Percentiles rank a stretch among this genome's conserved stretches.
phyloP scores from a whole-genome alignment of 192 early-diverging fungal species.

The Coemansia sp. region DNA sequence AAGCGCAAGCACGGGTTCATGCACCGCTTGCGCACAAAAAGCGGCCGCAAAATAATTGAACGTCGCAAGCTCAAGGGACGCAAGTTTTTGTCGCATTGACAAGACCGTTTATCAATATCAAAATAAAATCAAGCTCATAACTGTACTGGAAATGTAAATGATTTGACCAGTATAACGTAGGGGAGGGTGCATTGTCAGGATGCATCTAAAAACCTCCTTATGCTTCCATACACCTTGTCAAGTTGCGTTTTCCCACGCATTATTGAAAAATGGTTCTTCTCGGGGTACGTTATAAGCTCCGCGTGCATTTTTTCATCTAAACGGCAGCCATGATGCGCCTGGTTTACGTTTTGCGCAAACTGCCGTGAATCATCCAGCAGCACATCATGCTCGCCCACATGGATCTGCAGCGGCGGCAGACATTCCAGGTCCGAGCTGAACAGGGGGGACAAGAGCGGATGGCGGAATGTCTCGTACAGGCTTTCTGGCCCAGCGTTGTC shows the following conservation, averaged over 20 bases:
- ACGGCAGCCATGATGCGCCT: background rate
- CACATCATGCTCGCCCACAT: conserved; percentile 23
- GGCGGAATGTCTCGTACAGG: conserved; percentile 2
- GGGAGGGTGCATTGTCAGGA: background rate
- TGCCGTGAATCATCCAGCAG: conserved; percentile 22
- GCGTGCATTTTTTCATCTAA: background rate
- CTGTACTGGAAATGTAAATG: no score
- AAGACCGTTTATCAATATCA: background rate
- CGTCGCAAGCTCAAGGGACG: conserved; percentile 88
- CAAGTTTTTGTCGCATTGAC: conserved; percentile 80
- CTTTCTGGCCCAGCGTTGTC: background rate
- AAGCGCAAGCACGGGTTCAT: conserved; percentile 94
- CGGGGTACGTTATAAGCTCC: conserved; percentile 18
- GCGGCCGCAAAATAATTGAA: conserved; percentile 74
- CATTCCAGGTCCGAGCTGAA: background rate
- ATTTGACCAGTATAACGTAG: no score
- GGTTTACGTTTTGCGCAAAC: conserved; percentile 4
- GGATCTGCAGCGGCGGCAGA: conserved; percentile 24
- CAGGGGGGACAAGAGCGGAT: conserved; percentile 27
- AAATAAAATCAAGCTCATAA: background rate
- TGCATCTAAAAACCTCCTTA: conserved; percentile 13
- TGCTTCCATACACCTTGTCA: conserved; percentile 16
- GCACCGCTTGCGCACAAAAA: conserved; percentile 72
- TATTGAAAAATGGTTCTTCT: conserved; percentile 29
- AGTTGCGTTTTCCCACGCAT: conserved; percentile 26